Evolutionary conservation across 768 basidiomycete genomes (phyloP).

Genomic region (Dentipellis sp.): DNA sequence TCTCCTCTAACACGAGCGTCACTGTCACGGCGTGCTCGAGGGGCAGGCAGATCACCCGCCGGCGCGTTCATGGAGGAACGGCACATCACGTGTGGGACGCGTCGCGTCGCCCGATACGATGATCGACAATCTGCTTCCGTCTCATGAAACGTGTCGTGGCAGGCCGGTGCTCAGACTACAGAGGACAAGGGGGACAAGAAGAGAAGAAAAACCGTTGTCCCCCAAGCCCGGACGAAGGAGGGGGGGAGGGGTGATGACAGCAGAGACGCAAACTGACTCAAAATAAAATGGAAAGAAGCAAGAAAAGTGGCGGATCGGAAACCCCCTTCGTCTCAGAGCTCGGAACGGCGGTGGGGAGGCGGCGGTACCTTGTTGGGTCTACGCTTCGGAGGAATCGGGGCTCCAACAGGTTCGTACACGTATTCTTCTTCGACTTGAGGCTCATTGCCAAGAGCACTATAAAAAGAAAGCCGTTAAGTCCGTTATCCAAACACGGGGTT

Average conservation of each 20-base stretch:
- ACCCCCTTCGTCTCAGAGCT: conserved; percentile 94
- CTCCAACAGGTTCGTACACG: conserved; percentile 58
- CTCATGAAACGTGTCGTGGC: conserved; percentile 11
- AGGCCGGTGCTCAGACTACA: conserved; percentile 17
- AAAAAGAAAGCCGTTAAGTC: conserved; percentile 1
- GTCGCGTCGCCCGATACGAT: conserved; percentile 10
- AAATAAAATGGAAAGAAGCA: conserved; percentile 23
- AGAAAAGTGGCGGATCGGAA: conserved; percentile 30
- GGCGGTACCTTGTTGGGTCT: conserved; percentile 83
- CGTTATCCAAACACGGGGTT: neutral
- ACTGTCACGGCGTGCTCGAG: neutral
- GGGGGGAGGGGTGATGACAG: conserved; percentile 50
- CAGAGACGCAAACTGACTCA: conserved; percentile 59
- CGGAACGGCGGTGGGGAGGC: conserved; percentile 77
- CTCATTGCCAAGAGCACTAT: conserved; percentile 65
- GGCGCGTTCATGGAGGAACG: conserved; percentile 12
- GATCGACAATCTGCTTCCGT: conserved; percentile 21
- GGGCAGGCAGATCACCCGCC: conserved; percentile 15
- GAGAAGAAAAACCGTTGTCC: conserved; percentile 61
- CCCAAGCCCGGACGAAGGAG: conserved; percentile 91
- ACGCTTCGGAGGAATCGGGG: conserved; percentile 35
- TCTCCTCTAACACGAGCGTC: neutral
- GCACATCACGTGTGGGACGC: conserved; percentile 12
- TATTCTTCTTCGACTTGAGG: conserved; percentile 72
- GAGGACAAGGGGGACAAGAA: conserved; percentile 69